Evolutionary conservation across 345 rosid species (phyloP).

Genomic region (Acer campestre): DNA sequence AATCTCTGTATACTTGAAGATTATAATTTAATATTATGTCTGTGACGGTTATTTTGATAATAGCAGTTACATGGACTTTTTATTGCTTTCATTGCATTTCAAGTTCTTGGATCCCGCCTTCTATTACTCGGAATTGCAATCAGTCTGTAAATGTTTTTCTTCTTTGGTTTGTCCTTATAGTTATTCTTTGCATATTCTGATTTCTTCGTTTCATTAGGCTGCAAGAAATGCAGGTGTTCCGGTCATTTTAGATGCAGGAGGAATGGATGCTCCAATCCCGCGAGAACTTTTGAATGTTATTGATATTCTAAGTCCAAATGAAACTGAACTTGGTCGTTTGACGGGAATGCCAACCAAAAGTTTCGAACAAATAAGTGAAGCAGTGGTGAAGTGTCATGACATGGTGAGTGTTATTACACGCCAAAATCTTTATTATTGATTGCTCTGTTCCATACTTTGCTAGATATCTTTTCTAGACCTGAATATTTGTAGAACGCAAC

Average conservation of each 20-base stretch:
- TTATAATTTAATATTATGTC: not conserved
- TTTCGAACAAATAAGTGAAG: constrained; percentile 69
- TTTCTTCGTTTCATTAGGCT: constrained; percentile 49
- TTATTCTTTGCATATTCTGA: constrained; percentile 9
- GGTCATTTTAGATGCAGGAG: constrained; percentile 91
- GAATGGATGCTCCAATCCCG: constrained; percentile 89
- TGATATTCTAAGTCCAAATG: constrained; percentile 93
- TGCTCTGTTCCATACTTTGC: not conserved
- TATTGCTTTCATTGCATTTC: not conserved
- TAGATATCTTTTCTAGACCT: not conserved
- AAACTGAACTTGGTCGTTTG: constrained; percentile 78
- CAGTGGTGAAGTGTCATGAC: constrained; percentile 63
- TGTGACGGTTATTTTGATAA: not conserved
- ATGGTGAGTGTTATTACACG: constrained; percentile 46
- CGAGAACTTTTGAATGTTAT: constrained; percentile 60
- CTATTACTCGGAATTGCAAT: not conserved
- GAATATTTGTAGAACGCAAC: not conserved
- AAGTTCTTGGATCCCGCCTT: not conserved
- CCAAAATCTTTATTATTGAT: not conserved
- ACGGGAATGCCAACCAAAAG: constrained; percentile 76
- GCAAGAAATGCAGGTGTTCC: constrained; percentile 84
- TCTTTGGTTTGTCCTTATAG: not conserved
- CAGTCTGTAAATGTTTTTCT: not conserved
- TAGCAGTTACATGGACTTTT: not conserved
- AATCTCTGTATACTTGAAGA: not conserved